These are phyloP conservation scores for Gillenia trifoliata DNA, from an alignment of 306 rosid genomes.

Conservation along the genomic window DNA sequence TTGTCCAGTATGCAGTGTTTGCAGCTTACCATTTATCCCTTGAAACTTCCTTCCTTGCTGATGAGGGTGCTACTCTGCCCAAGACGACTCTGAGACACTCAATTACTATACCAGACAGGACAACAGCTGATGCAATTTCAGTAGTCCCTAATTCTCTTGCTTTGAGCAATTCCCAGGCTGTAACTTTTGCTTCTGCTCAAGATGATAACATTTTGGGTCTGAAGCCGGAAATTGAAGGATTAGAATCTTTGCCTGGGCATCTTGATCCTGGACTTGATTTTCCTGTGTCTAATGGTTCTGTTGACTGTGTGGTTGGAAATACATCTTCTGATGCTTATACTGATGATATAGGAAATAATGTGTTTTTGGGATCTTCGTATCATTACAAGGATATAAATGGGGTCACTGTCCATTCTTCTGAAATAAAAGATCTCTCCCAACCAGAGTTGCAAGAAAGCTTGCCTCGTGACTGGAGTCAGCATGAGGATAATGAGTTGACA, in stretches of 20 bases:
- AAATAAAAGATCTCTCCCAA: slow-evolving; percentile 32
- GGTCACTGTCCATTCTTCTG: slow-evolving; percentile 16
- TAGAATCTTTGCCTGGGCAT: slow-evolving; percentile 31
- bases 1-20: slow-evolving; percentile 82
- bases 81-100: slow-evolving; percentile 47
- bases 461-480: slow-evolving; percentile 37
- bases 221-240: slow-evolving; percentile 38
- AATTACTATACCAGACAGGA: slow-evolving; percentile 37
- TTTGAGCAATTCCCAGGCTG: slow-evolving; percentile 32
- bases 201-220: slow-evolving; percentile 27
- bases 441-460: slow-evolving; percentile 37
- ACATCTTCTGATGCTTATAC: slow-evolving; percentile 27
- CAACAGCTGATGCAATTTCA: slow-evolving; percentile 38
- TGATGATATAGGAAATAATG: slow-evolving; percentile 37
- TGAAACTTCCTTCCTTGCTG: slow-evolving; percentile 95
- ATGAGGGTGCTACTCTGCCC: slow-evolving; percentile 97
- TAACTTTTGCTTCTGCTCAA: slow-evolving; percentile 34
- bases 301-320: slow-evolving; percentile 30
- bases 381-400: slow-evolving; percentile 35
- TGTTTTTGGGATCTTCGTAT: slow-evolving; percentile 27
- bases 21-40: slow-evolving; percentile 99
- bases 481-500: slow-evolving; percentile 36
- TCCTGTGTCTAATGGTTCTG: slow-evolving; percentile 33
- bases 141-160: slow-evolving; percentile 23
- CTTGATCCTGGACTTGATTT: slow-evolving; percentile 29